These are phyloP conservation scores for Serendipita sp. DNA, from an alignment of 768 basidiomycete genomes.

Conservation along the genomic window DNA sequence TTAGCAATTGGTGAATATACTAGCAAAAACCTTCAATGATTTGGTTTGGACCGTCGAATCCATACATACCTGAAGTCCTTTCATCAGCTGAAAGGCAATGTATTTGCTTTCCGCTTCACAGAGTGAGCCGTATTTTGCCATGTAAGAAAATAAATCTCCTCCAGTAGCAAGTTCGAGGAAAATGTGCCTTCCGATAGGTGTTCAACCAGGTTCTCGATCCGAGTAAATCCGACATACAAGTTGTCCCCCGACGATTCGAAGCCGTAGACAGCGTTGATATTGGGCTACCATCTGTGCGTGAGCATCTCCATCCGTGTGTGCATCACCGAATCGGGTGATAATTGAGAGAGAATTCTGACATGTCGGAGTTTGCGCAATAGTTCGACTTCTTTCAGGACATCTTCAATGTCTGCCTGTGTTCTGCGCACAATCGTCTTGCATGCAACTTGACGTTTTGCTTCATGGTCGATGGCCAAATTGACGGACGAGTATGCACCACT, in stretches of 20 bases:
- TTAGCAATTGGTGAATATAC: conserved; percentile 54
- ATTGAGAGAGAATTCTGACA: conserved; percentile 25
- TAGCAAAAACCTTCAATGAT: no score
- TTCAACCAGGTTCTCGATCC: neutral
- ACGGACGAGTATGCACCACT: conserved; percentile 70
- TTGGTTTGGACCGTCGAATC: no score
- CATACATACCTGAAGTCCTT: conserved; percentile 30
- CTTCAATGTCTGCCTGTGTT: conserved; percentile 25
- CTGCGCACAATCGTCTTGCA: conserved; percentile 53
- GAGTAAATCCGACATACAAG: conserved; percentile 50
- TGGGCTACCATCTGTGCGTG: conserved; percentile 35
- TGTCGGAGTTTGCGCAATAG: conserved; percentile 58
- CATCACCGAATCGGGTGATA: neutral
- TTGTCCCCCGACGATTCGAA: conserved; percentile 40
- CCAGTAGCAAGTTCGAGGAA: conserved; percentile 78
- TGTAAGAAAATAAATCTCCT: conserved; percentile 78
- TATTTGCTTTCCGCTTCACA: conserved; percentile 75
- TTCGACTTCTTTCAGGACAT: conserved; percentile 64
- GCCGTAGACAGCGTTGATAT: conserved; percentile 64
- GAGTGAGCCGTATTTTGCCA: conserved; percentile 41
- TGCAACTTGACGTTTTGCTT: conserved; percentile 55
- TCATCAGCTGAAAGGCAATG: conserved; percentile 65
- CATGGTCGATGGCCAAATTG: conserved; percentile 55
- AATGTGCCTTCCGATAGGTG: conserved; percentile 66
- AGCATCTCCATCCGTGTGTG: neutral